Conservation (phyloP, 306 rosid genomes). For the Cucumis sativus region DNA sequence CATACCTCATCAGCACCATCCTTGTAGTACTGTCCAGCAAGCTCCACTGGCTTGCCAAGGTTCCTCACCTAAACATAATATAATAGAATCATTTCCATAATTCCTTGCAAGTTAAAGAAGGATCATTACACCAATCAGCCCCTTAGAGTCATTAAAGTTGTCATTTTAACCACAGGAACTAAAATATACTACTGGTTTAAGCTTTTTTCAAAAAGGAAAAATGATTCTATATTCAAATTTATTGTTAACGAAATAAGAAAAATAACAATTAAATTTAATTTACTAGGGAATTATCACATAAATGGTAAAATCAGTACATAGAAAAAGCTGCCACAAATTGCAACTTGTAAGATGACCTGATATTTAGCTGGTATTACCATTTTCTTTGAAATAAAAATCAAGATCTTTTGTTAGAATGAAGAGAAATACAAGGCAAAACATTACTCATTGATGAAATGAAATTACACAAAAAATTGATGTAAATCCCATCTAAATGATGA, state of each 20-base stretch:
- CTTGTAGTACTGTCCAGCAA: slow-evolving; percentile 78
- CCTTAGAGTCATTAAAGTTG: background rate
- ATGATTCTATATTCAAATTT: background rate
- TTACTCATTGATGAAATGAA: background rate
- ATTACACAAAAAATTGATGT: background rate
- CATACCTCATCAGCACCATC: slow-evolving; percentile 98
- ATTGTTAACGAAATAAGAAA: no score
- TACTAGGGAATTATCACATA: background rate
- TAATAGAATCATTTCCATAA: background rate
- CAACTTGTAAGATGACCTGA: background rate
- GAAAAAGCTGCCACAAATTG: background rate
- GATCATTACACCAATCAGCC: background rate
- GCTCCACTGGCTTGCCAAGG: slow-evolving; percentile 96
- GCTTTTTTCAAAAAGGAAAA: no score
- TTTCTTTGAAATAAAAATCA: background rate
- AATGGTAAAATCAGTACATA: background rate
- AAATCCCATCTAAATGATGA: background rate
- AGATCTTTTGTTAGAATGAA: background rate
- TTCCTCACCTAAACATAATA: slow-evolving; percentile 58
- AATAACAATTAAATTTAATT: background rate
- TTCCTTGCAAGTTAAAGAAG: slow-evolving; percentile 2
- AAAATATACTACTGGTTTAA: background rate
- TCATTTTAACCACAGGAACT: background rate
- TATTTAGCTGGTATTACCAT: background rate
- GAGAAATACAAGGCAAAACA: background rate